A percentile compares a stretch with the other conserved stretches of the same genome.
Evolutionary conservation across 2,329 filamentous ascomycete species (phyloP).

Genomic region (Cladosporium colombiae): DNA sequence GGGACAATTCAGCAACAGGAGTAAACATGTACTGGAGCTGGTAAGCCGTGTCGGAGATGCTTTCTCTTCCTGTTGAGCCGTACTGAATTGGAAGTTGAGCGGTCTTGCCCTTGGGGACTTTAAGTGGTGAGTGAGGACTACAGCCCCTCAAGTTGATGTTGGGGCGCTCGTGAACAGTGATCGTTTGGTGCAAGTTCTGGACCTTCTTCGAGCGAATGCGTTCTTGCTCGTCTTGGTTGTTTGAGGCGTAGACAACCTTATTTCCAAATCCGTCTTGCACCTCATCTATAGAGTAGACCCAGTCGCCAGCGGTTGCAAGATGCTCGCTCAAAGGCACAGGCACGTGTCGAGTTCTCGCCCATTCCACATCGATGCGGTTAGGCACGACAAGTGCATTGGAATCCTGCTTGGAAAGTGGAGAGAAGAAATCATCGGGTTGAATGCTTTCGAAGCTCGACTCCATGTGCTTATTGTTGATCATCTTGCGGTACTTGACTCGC

Average conservation of each 20-base stretch:
- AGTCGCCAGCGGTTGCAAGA: slow-evolving; percentile 73
- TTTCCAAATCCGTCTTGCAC: slow-evolving; percentile 92
- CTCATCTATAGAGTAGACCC: slow-evolving; percentile 89
- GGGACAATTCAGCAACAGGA: slow-evolving; percentile 67
- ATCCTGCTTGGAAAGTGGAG: slow-evolving; percentile 67
- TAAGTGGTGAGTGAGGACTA: slow-evolving; percentile 76
- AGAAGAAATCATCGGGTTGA: slow-evolving; percentile 82
- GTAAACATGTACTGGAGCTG: slow-evolving; percentile 81
- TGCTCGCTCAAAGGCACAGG: slow-evolving; percentile 88
- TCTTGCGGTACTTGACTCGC: slow-evolving; percentile 88
- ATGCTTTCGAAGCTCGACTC: slow-evolving; percentile 91
- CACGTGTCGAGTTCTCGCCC: slow-evolving; percentile 76
- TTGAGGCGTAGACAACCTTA: slow-evolving; percentile 69
- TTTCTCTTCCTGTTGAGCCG: slow-evolving; percentile 59
- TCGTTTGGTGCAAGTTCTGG: slow-evolving; percentile 68
- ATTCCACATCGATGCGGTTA: slow-evolving; percentile 68
- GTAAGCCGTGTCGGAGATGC: slow-evolving; percentile 65
- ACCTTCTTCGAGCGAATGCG: slow-evolving; percentile 47
- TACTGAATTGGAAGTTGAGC: slow-evolving; percentile 72
- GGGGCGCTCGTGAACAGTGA: slow-evolving; percentile 85
- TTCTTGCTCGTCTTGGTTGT: slow-evolving; percentile 65
- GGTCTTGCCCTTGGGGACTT: slow-evolving; percentile 73
- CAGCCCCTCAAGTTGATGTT: slow-evolving; percentile 71
- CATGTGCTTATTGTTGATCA: slow-evolving; percentile 78
- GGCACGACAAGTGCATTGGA: slow-evolving; percentile 55